phyloP scores from a whole-genome alignment of 2,329 filamentous ascomycete genomes.

The Aureobasidium sp. region DNA sequence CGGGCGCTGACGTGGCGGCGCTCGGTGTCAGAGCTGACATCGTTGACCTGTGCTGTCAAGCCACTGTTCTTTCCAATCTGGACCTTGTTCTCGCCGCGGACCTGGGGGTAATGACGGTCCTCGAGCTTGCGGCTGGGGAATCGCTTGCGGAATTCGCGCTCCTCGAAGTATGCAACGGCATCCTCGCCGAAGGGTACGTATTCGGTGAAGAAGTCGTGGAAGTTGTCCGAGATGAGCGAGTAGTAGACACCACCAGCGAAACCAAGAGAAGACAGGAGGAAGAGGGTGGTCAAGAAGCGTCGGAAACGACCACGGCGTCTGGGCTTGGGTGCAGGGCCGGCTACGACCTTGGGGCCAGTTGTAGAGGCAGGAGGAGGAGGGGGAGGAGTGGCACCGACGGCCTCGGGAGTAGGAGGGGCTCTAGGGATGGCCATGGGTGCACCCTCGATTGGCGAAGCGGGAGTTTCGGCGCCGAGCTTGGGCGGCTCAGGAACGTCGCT shows the following conservation, averaged over 20 bases:
- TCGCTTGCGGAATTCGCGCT: slow-evolving; percentile 81
- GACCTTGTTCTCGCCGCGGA: slow-evolving; percentile 57
- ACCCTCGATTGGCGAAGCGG: slow-evolving; percentile 15
- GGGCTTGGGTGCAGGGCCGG: slow-evolving; percentile 38
- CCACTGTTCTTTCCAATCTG: slow-evolving; percentile 81
- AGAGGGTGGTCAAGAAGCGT: slow-evolving; percentile 66
- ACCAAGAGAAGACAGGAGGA: slow-evolving; percentile 66
- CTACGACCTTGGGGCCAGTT: slow-evolving; percentile 28
- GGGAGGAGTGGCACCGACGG: slow-evolving; percentile 22
- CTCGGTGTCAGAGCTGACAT: slow-evolving; percentile 50
- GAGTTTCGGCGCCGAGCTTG: slow-evolving; percentile 19
- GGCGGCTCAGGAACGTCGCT: slow-evolving; percentile 25
- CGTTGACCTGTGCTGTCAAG: slow-evolving; percentile 59
- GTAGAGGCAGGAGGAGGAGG: slow-evolving; percentile 9
- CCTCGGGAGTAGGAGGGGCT: slow-evolving; percentile 18
- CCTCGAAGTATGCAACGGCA: slow-evolving; percentile 89
- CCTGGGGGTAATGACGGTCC: slow-evolving; percentile 37
- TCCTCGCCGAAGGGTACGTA: slow-evolving; percentile 93
- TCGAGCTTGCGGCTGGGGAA: slow-evolving; percentile 53
- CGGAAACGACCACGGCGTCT: slow-evolving; percentile 65
- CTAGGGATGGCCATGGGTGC: slow-evolving; percentile 19
- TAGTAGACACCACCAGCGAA: slow-evolving; percentile 89
- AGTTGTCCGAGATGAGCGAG: slow-evolving; percentile 89
- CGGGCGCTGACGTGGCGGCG: slow-evolving; percentile 57
- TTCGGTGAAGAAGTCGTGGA: slow-evolving; percentile 98